Percentiles rank a stretch among this genome's conserved stretches.
These are phyloP conservation scores for Pyrenochaeta sp. DNA, from an alignment of 2,329 filamentous ascomycete genomes.

Conservation along the genomic window DNA sequence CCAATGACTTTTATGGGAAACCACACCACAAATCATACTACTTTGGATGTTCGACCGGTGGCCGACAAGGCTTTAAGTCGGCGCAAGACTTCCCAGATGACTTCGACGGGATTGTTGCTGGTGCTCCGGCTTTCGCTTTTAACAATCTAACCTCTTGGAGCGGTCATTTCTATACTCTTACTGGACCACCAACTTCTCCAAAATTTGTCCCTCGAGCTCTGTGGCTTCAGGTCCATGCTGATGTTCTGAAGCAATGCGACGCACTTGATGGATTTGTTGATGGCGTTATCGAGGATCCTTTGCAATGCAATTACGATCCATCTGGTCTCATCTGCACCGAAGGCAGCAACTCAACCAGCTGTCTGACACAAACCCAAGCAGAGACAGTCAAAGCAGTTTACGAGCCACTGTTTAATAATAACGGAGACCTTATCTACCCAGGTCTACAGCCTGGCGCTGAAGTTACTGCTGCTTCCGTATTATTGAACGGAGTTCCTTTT, in stretches of 20 bases:
- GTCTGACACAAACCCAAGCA: conserved; percentile 56
- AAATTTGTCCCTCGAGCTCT: conserved; percentile 51
- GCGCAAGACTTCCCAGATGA: conserved; percentile 46
- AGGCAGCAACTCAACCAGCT: conserved; percentile 47
- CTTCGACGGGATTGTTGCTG: conserved; percentile 50
- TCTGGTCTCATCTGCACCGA: conserved; percentile 48
- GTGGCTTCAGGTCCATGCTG: conserved; percentile 53
- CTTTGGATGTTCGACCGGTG: conserved; percentile 49
- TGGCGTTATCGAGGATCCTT: conserved; percentile 58
- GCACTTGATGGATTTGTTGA: conserved; percentile 58
- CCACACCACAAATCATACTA: conserved; percentile 53
- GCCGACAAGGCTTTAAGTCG: conserved; percentile 47
- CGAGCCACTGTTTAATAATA: conserved; percentile 51
- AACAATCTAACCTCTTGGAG: conserved; percentile 47
- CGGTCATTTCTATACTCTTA: conserved; percentile 39
- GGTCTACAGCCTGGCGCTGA: conserved; percentile 61
- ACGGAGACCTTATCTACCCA: conserved; percentile 60
- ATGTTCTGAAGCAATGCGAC: conserved; percentile 61
- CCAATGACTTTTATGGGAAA: conserved; percentile 51
- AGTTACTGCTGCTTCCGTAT: conserved; percentile 44
- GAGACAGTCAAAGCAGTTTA: conserved; percentile 55
- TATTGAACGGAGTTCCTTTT: conserved; percentile 55
- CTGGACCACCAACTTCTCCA: conserved; percentile 35
- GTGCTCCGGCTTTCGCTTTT: conserved; percentile 45
- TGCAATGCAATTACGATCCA: conserved; percentile 55